Conservation (phyloP, 306 rosid species). For the Vigna mungo region DNA sequence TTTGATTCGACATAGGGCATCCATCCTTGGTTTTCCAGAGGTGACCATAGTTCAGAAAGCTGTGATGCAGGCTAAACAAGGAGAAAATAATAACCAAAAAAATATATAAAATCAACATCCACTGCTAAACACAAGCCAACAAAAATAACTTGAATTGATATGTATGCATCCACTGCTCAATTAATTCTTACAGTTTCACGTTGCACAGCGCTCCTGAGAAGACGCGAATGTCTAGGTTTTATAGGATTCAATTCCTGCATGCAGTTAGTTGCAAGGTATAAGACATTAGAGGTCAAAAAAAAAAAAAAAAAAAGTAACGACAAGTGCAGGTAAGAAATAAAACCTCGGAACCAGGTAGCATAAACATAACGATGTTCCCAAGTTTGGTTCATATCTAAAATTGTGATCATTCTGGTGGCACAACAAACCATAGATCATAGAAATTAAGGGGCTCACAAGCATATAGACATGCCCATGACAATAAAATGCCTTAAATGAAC, state of each 20-base stretch:
- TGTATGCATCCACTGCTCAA: constrained; percentile 43
- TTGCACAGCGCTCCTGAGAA: constrained; percentile 83
- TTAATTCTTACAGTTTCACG: constrained; percentile 72
- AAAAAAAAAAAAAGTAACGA: not conserved
- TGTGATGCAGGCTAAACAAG: constrained; percentile 60
- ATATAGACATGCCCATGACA: not conserved
- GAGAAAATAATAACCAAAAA: not conserved
- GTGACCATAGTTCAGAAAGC: constrained; percentile 76
- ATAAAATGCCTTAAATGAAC: constrained; percentile 16
- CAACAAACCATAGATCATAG: not conserved
- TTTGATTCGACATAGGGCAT: constrained; percentile 63
- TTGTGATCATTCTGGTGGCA: constrained; percentile 31
- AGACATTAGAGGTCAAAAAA: constrained; percentile 9
- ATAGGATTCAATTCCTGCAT: constrained; percentile 77
- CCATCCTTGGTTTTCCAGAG: constrained; percentile 75
- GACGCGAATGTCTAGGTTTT: constrained; percentile 83
- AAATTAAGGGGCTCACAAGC: constrained; percentile 16
- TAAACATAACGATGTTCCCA: constrained; percentile 19
- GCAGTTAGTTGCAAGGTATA: constrained; percentile 35
- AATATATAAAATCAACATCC: constrained; percentile 8
- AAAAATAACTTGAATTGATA: constrained; percentile 26
- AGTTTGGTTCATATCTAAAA: constrained; percentile 8
- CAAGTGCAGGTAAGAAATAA: not conserved
- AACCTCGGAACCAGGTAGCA: not conserved
- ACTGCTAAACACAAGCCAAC: constrained; percentile 21